A percentile compares a stretch with the other conserved stretches of the same genome.
Conservation (phyloP, 2,329 filamentous ascomycete genomes). For the Trichoderma harzianum region DNA sequence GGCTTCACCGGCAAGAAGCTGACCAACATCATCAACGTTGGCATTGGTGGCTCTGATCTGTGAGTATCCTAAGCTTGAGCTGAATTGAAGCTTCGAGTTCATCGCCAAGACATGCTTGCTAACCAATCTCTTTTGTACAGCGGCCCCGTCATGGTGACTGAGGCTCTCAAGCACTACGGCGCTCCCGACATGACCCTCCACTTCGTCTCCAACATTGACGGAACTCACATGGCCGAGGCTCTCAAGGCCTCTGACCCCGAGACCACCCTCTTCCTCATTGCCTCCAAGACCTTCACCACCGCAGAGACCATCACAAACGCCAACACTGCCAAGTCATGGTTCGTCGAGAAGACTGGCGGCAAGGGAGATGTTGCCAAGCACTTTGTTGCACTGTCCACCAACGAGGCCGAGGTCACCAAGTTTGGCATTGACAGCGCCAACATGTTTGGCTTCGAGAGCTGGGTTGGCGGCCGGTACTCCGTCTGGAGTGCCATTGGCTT, state of each 20-base stretch:
- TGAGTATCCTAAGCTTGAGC: conserved; percentile 45
- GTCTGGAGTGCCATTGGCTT: conserved; percentile 98
- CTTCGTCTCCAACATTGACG: conserved; percentile 99
- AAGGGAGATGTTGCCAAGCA: conserved; percentile 93
- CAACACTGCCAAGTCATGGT: conserved; percentile 96
- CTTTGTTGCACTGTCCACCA: conserved; percentile 97
- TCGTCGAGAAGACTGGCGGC: conserved; percentile 74
- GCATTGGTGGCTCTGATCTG: conserved; percentile 98
- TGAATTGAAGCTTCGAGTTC: background rate
- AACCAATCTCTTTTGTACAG: conserved; percentile 42
- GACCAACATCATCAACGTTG: conserved; percentile 93
- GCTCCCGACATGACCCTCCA: conserved; percentile 83
- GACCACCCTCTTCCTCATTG: conserved; percentile 97
- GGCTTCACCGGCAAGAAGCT: conserved; percentile 97
- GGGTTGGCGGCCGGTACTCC: conserved; percentile 97
- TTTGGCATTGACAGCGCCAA: conserved; percentile 98
- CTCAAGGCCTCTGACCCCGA: conserved; percentile 86
- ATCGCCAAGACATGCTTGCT: background rate
- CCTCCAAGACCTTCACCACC: conserved; percentile 99
- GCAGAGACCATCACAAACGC: conserved; percentile 97
- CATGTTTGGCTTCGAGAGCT: conserved; percentile 99
- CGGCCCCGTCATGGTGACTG: conserved; percentile 97
- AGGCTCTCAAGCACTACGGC: conserved; percentile 93
- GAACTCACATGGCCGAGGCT: conserved; percentile 94
- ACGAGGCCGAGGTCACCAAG: conserved; percentile 91